phyloP scores from a whole-genome alignment of 2,329 filamentous ascomycete species.

The Tolypocladium sp. region DNA sequence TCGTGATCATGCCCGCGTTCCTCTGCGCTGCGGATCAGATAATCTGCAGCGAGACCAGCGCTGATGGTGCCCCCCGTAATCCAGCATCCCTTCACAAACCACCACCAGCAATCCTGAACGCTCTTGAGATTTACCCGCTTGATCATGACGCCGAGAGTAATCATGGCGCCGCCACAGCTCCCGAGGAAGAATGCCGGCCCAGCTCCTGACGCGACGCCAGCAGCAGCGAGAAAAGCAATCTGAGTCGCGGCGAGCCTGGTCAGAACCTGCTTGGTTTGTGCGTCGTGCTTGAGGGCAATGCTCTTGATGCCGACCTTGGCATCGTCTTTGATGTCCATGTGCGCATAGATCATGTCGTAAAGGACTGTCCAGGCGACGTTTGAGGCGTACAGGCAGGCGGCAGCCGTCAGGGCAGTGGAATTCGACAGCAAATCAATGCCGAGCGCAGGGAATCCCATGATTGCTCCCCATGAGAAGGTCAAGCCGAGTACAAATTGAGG shows the following conservation, averaged over 20 bases:
- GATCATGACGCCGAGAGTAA: conserved; percentile 58
- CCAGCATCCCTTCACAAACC: conserved; percentile 65
- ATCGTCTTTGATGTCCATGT: conserved; percentile 85
- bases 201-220: conserved; percentile 58
- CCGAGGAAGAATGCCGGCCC: conserved; percentile 60
- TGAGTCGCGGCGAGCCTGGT: conserved; percentile 61
- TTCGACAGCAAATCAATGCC: conserved; percentile 66
- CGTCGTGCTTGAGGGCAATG: conserved; percentile 72
- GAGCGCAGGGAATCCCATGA: conserved; percentile 80
- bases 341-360: conserved; percentile 90
- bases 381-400: conserved; percentile 62
- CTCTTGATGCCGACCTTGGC: conserved; percentile 81
- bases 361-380: conserved; percentile 81
- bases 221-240: conserved; percentile 58
- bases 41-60: conserved; percentile 49
- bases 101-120: conserved; percentile 65
- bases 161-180: conserved; percentile 55
- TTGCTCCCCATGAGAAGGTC: conserved; percentile 82
- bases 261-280: conserved; percentile 68
- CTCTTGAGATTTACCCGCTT: conserved; percentile 55
- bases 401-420: conserved; percentile 52
- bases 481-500: conserved; percentile 76
- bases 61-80: conserved; percentile 57
- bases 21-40: conserved; percentile 39
- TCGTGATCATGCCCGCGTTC: conserved; percentile 13